Base-by-base conservation (phyloP, 2,329 filamentous ascomycete species). In the Beauveria sp. region DNA sequence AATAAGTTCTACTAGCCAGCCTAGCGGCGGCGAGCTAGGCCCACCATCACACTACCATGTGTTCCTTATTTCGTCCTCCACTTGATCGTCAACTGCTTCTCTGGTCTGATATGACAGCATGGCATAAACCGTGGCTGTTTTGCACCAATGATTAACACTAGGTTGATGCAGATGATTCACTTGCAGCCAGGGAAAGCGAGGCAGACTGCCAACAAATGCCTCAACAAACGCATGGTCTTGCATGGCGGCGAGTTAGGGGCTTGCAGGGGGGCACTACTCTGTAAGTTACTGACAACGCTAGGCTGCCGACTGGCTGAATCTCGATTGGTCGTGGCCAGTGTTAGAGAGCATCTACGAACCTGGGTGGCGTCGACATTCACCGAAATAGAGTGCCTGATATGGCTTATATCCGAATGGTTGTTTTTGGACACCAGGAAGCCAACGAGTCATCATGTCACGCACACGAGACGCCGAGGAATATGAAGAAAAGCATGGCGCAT, bases 391-490 rank as follows among this genome's bases (percentile, higher is more conserved):
- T 60, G 40, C 26, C 53, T 45, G 24, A 18, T 45, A 52, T 53
- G 40, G 57, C 57, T 60, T 46, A 52, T 60, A 60, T 28, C 49
- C 57, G 49, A 53, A 48, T 53, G 48, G 49, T 28, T 53, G 57
- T 10, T 24, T 14, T 14, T 50, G 14, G n/a, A 42, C 20, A 28
- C 26, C 26, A 6, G 20, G 42, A 20, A 40, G 43, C 18, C 52
- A 16, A 38, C 34, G 43, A 22, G n/a, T 26, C n/a, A 42, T 20
- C 28, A 18, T 46, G 31, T 9, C 55, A 20, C 26, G 43, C 45
- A 58, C 28, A 48, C 14, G 40, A 55, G 24, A 31, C 16, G 18
- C 3, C 7, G 6, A 49, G 31, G 14, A 14, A 12, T 34, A 34
- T 2, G 4, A 34, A 40, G 5, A 10, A 5, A 9, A 26, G 8